Evolutionary conservation across 306 rosid genomes (phyloP).

Genomic region (Cicer cuneatum): DNA sequence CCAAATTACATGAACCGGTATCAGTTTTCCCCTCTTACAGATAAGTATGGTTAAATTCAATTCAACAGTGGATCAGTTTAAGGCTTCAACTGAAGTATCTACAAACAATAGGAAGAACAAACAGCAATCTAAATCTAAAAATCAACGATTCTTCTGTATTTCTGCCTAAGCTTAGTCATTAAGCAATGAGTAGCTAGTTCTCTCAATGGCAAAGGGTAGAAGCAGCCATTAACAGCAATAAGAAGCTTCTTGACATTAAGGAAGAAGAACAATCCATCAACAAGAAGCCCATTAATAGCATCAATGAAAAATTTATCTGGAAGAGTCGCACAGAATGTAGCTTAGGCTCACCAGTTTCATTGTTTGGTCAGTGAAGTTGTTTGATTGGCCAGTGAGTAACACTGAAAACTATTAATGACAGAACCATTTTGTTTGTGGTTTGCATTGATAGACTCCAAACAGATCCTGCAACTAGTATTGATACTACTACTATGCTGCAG

Average conservation of each 20-base stretch:
- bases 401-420: background rate
- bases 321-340: background rate
- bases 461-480: background rate
- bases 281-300: background rate
- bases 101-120: background rate
- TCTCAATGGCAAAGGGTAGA: conserved; percentile 5
- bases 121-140: background rate
- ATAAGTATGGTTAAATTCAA: background rate
- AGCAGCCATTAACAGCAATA: background rate
- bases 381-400: background rate
- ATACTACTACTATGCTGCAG: background rate
- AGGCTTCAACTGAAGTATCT: background rate
- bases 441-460: background rate
- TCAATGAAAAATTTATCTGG: background rate
- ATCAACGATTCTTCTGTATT: background rate
- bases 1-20: background rate
- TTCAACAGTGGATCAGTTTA: background rate
- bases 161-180: conserved; percentile 1
- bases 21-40: background rate
- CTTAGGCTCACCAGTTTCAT: background rate
- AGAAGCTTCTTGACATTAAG: background rate
- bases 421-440: background rate
- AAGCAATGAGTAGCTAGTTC: background rate
- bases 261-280: background rate
- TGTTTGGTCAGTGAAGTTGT: too few species aligned